Percentiles rank a stretch among this genome's conserved stretches.
Evolutionary conservation across 208 protist genomes (phyloP).

Genomic region (Leishmania gerbilli): DNA sequence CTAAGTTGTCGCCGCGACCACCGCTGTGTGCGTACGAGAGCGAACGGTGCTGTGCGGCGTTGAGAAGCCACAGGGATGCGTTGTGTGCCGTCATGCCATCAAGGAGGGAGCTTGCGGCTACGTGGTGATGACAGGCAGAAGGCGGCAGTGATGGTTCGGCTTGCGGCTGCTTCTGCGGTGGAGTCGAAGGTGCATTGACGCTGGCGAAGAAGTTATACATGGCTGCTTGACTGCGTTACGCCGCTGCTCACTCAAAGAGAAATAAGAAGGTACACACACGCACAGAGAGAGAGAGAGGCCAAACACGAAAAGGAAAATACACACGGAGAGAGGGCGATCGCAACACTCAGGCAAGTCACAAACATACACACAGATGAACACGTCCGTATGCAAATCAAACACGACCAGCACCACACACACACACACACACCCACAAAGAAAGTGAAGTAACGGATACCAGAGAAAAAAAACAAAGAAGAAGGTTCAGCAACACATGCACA

Average conservation of each 20-base stretch:
- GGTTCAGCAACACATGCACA: not conserved
- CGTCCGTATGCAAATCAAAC: not conserved
- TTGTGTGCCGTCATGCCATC: not conserved
- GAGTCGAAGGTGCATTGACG: not conserved
- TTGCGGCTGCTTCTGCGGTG: slow-evolving; percentile 5
- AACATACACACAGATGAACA: no score
- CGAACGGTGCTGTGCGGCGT: not conserved
- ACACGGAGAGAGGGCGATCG: no score
- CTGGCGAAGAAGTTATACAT: not conserved
- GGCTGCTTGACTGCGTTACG: not conserved
- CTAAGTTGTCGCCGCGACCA: not conserved
- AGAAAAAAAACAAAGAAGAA: not conserved
- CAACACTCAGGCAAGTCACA: no score
- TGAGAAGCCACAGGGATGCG: not conserved
- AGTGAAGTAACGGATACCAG: not conserved
- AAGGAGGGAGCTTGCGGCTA: not conserved
- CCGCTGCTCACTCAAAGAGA: not conserved
- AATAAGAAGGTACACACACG: not conserved
- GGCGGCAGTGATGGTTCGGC: not conserved
- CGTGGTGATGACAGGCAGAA: not conserved
- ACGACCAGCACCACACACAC: not conserved
- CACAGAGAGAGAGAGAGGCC: not conserved
- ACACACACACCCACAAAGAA: not conserved
- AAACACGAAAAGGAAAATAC: no score
- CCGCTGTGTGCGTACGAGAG: not conserved